Evolutionary conservation across 345 rosid genomes (phyloP), one percentile per base, ranked within the genome.

Genomic region (Carallia brachiata): DNA sequence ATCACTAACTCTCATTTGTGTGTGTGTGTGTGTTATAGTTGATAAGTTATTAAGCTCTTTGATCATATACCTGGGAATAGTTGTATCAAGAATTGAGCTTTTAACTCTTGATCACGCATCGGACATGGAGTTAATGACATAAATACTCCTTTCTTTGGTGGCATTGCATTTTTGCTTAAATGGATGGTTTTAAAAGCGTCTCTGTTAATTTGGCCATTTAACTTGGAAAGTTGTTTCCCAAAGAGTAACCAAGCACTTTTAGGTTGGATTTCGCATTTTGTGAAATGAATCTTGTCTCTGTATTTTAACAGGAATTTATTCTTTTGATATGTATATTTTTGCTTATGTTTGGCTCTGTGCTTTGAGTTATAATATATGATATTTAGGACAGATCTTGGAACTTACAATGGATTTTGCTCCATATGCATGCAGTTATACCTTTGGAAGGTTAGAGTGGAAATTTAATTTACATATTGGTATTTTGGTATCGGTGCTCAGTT

Each of bases 401-500:
- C 47, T 40, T 9, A 40, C 47, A 40, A 40, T 40, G 47, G 47
- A 40, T 7, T 39, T 39, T 39, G 44, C 44, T 40, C 47, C 47
- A 40, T 40, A 40, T 2, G 15, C 47, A 9, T 40, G 47, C 47
- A 40, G 47, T 40, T 40, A 9, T 40, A 40, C 47, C 47, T 9
- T 40, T 31, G 62, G 31, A 40, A 40, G 47, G 47, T 40, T 40
- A 40, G 47, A 40, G 47, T 40, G 47, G 47, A 9, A 40, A 40
- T 40, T 9, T 13, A 40, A 40, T 40, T 40, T 40, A 40, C 47
- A 40, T 7, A 40, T 40, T 40, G 47, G 47, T 40, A 40, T 40
- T 40, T 40, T 40, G 13, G 40, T 7, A 23, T 15, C 50, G 53
- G 59, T 23, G 57, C 63, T 67, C 32, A 52, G 52, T 73, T 67